Percentiles rank a stretch among this genome's conserved stretches.
phyloP scores from a whole-genome alignment of 2,329 filamentous ascomycete species.

The Calcarisporium arbuscula region DNA sequence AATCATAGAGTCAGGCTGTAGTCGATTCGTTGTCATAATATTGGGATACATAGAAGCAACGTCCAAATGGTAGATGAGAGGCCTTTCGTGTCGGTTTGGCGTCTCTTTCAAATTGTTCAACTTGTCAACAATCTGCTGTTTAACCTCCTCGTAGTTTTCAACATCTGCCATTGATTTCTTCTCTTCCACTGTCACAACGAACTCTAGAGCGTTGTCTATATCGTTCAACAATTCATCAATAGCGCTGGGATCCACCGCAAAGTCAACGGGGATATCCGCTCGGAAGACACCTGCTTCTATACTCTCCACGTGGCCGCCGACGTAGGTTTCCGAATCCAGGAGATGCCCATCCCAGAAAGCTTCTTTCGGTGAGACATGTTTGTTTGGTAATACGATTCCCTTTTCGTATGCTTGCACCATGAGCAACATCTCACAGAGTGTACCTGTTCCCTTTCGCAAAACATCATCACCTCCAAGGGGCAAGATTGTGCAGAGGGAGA shows the following conservation, averaged over 20 bases:
- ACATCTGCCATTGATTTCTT: conserved; percentile 76
- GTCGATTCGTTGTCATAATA: conserved; percentile 98
- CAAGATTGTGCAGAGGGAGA: conserved; percentile 94
- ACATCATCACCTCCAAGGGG: conserved; percentile 90
- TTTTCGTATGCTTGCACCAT: conserved; percentile 98
- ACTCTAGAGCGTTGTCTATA: conserved; percentile 81
- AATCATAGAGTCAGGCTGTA: conserved; percentile 99
- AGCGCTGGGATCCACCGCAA: conserved; percentile 80
- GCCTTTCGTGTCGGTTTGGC: conserved; percentile 77
- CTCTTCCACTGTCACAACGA: conserved; percentile 79
- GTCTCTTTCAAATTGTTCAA: conserved; percentile 70
- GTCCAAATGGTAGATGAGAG: conserved; percentile 95
- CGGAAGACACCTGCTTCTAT: conserved; percentile 97
- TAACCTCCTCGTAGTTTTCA: conserved; percentile 78
- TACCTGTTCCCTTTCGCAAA: conserved; percentile 91
- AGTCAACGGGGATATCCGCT: conserved; percentile 91
- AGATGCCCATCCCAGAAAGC: conserved; percentile 96
- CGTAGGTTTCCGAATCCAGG: conserved; percentile 94
- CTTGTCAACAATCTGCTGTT: conserved; percentile 68
- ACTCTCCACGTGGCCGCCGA: conserved; percentile 97
- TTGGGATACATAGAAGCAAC: conserved; percentile 99
- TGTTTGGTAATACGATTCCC: conserved; percentile 90
- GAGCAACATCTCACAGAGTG: conserved; percentile 97
- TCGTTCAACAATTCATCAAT: conserved; percentile 84
- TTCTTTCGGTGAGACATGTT: conserved; percentile 85